Evolutionary conservation across 2,329 filamentous ascomycete genomes (phyloP).

Genomic region (Aureobasidium sp.): DNA sequence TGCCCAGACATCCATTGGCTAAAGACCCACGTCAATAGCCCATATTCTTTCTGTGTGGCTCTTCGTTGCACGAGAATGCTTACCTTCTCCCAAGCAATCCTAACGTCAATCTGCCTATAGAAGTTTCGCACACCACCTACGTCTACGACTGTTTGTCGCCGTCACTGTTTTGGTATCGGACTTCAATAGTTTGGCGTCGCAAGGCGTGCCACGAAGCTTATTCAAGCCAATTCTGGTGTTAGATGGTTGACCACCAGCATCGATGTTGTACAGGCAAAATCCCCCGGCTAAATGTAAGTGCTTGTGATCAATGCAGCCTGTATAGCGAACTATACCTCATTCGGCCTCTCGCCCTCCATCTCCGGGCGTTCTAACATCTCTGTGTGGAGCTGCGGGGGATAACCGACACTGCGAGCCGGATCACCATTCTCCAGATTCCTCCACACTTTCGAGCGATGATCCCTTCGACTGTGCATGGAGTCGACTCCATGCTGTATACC

Average conservation of each 20-base stretch:
- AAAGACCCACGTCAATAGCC: background rate
- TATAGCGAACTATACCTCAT: background rate
- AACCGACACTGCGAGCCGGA: background rate
- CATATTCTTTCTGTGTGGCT: background rate
- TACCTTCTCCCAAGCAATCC: background rate
- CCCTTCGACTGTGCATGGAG: background rate
- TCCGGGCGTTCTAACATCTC: slow-evolving; percentile 1
- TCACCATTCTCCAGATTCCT: slow-evolving; percentile 1
- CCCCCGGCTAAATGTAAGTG: background rate
- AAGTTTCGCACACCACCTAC: background rate
- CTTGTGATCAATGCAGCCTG: slow-evolving; percentile 2
- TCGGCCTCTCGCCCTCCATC: background rate
- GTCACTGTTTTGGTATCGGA: background rate
- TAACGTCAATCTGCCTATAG: background rate
- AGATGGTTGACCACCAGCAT: background rate
- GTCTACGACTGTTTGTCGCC: background rate
- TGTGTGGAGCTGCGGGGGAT: background rate
- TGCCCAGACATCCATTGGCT: background rate
- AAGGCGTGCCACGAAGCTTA: slow-evolving; percentile 10
- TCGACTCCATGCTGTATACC: background rate
- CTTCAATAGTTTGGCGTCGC: background rate
- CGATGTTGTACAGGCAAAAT: slow-evolving; percentile 6
- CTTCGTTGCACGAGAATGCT: background rate
- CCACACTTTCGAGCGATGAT: slow-evolving; percentile 4
- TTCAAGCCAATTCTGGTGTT: background rate